These are phyloP conservation scores for Septoria petroselini DNA, from an alignment of 2,329 filamentous ascomycete genomes.

Conservation along the genomic window DNA sequence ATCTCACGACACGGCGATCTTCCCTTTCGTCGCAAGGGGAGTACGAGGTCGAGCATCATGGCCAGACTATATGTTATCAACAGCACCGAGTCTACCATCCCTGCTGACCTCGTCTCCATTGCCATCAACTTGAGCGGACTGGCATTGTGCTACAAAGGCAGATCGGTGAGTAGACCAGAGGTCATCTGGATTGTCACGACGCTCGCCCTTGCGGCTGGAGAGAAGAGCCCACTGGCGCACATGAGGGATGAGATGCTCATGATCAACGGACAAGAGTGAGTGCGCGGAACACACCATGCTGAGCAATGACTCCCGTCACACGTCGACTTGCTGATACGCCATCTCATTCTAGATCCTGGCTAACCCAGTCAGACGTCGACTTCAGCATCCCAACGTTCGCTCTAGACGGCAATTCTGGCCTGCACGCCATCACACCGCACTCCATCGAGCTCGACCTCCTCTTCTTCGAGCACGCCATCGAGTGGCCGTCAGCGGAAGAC, in stretches of 20 bases:
- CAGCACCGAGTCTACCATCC: slow-evolving; percentile 1
- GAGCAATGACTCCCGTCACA: no score
- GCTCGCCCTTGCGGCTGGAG: slow-evolving; percentile 4
- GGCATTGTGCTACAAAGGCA: not conserved
- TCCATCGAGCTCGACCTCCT: slow-evolving; percentile 2
- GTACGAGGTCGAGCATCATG: slow-evolving; percentile 6
- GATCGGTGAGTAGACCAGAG: not conserved
- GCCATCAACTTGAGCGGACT: slow-evolving; percentile 7
- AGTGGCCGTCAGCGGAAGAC: not conserved
- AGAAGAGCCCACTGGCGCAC: slow-evolving; percentile 2
- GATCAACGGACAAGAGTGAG: not conserved
- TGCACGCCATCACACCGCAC: not conserved
- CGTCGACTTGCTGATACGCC: no score
- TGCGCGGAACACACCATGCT: no score
- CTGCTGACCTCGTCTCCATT: slow-evolving; percentile 2
- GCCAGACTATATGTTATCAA: slow-evolving; percentile 10
- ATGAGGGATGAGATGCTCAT: slow-evolving; percentile 2
- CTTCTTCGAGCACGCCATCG: not conserved
- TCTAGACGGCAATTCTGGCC: not conserved
- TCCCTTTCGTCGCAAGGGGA: not conserved
- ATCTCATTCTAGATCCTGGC: not conserved
- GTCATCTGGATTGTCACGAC: slow-evolving; percentile 1
- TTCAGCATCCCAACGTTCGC: not conserved
- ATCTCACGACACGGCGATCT: slow-evolving; percentile 1
- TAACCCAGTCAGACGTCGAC: not conserved